Evolutionary conservation across 805 yeast species (phyloP).

Genomic region (Nakazawaea wickerhamii): DNA sequence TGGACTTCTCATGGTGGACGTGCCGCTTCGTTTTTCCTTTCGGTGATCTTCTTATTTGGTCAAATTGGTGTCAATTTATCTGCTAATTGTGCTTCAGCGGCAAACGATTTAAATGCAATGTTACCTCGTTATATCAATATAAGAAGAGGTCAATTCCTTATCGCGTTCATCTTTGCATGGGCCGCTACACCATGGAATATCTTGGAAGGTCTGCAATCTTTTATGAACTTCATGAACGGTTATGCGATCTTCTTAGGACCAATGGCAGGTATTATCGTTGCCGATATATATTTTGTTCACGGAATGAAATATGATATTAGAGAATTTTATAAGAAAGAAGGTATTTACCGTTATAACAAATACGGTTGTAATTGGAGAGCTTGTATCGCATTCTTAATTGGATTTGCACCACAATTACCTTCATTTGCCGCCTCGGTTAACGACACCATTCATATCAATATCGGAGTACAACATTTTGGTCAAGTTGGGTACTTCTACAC

Average conservation of each 20-base stretch:
- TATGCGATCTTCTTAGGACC: constrained; percentile 35
- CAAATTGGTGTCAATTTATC: constrained; percentile 40
- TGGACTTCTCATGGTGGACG: constrained; percentile 48
- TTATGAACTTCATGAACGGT: constrained; percentile 32
- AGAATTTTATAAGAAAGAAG: constrained; percentile 27
- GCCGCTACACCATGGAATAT: constrained; percentile 36
- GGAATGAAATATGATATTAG: constrained; percentile 29
- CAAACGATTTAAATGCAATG: constrained; percentile 52
- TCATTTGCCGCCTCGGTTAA: constrained; percentile 54
- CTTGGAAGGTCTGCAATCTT: constrained; percentile 29
- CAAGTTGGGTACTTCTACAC: constrained; percentile 29
- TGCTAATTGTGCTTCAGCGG: constrained; percentile 58
- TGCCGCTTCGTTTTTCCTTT: constrained; percentile 74
- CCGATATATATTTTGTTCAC: constrained; percentile 36
- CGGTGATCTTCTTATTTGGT: constrained; percentile 46
- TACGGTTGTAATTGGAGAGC: constrained; percentile 42
- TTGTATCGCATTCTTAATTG: constrained; percentile 49
- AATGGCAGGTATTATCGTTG: constrained; percentile 30
- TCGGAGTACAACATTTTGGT: constrained; percentile 22
- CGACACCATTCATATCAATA: constrained; percentile 18
- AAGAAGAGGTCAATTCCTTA: constrained; percentile 43
- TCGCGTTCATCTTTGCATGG: constrained; percentile 31
- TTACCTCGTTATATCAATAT: constrained; percentile 55
- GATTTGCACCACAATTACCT: constrained; percentile 76
- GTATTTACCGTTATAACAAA: constrained; percentile 33